Percentiles rank a stretch among this genome's conserved stretches.
These are phyloP conservation scores for Pseudozyma flocculosa DNA, from an alignment of 1,284 basidiomycete species.

Conservation along the genomic window DNA sequence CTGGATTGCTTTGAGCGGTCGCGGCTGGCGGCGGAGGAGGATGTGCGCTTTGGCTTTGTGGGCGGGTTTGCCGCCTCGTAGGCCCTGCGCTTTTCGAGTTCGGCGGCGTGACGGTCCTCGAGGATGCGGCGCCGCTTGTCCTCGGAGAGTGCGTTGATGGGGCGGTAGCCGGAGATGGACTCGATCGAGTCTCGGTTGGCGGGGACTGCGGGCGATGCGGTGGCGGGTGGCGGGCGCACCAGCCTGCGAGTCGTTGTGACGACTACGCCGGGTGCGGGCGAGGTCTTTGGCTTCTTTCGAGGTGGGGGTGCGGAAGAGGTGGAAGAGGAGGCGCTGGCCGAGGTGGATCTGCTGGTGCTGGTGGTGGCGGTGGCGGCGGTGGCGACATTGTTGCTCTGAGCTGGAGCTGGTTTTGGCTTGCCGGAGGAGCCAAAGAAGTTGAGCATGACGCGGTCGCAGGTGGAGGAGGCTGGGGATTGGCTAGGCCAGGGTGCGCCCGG, in stretches of 20 bases:
- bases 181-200: conserved; percentile 31
- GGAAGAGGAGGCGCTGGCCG: too few relatives aligned
- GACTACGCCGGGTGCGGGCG: conserved; percentile 12
- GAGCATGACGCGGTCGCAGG: conserved; percentile 25
- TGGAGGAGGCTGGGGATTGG: too few relatives aligned
- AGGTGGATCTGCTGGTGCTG: too few relatives aligned
- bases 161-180: conserved; percentile 21
- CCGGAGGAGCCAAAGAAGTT: conserved; percentile 23
- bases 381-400: not conserved
- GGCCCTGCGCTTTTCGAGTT: conserved; percentile 23
- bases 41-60: too few relatives aligned
- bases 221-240: conserved; percentile 12
- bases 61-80: too few relatives aligned
- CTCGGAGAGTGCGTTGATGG: conserved; percentile 36
- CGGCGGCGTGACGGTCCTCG: conserved; percentile 28
- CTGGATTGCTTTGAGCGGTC: conserved; percentile 4
- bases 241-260: conserved; percentile 25
- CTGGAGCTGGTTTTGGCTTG: conserved; percentile 8
- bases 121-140: conserved; percentile 37
- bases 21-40: not conserved
- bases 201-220: too few relatives aligned
- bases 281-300: conserved; percentile 17
- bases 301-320: not conserved
- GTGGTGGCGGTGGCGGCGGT: conserved; percentile 3
- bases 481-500: too few relatives aligned